phyloP scores from a whole-genome alignment of 164 flowering plant species.

The Liquidambar formosana region DNA sequence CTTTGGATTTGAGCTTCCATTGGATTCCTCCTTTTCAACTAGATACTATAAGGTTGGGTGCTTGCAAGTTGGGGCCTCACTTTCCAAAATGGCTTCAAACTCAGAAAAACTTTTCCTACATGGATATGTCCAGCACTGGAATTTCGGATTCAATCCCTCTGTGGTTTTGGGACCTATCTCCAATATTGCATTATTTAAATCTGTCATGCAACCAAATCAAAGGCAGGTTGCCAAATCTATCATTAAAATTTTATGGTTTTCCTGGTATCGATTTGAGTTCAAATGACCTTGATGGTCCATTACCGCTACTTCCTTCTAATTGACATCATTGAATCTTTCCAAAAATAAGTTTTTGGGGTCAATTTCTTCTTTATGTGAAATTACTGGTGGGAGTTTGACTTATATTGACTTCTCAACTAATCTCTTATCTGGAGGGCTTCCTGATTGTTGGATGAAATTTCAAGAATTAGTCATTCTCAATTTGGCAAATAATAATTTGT shows the following conservation, averaged over 20 bases:
- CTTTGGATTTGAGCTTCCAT: constrained; percentile 7
- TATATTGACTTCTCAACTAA: no score
- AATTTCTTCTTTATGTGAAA: not conserved
- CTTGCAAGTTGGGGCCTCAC: constrained; percentile 23
- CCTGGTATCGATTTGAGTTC: constrained; percentile 15
- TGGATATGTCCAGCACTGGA: constrained; percentile 12
- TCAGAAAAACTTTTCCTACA: constrained; percentile 7
- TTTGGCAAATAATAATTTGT: constrained; percentile 19
- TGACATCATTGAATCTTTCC: constrained; percentile 8
- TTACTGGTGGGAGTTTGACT: not conserved
- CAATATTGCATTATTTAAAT: not conserved
- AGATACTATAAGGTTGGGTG: not conserved
- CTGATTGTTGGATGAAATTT: no score
- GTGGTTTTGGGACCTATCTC: constrained; percentile 22
- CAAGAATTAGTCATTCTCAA: not conserved
- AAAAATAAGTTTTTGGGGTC: constrained; percentile 20
- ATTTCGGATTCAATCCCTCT: constrained; percentile 25
- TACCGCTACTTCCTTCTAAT: constrained; percentile 16
- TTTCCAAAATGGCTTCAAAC: constrained; percentile 29
- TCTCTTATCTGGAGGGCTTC: no score
- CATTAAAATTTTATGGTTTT: not conserved
- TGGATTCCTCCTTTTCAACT: constrained; percentile 35
- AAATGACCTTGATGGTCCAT: constrained; percentile 19
- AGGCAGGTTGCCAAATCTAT: constrained; percentile 17
- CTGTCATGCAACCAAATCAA: constrained; percentile 21